A percentile compares a stretch with the other conserved stretches of the same genome.
Evolutionary conservation across 2,329 filamentous ascomycete genomes (phyloP).

Genomic region (Cladosporium sp.): DNA sequence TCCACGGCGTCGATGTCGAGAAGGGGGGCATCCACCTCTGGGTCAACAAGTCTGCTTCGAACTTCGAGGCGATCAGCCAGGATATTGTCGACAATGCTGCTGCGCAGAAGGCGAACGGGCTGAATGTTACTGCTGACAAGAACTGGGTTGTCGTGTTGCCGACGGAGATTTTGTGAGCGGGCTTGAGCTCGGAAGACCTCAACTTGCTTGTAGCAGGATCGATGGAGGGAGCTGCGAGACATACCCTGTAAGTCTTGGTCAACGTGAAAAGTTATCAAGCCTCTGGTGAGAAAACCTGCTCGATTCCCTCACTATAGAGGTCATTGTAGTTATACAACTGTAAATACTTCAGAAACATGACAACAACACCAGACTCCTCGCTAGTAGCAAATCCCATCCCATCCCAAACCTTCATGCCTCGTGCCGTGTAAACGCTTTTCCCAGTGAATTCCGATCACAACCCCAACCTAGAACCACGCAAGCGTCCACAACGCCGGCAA

Average conservation of each 20-base stretch:
- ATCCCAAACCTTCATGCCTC: neutral
- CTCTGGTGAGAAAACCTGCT: neutral
- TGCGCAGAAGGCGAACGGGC: constrained; percentile 39
- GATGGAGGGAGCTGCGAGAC: neutral
- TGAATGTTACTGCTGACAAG: constrained; percentile 46
- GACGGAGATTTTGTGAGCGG: constrained; percentile 34
- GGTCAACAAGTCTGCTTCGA: constrained; percentile 43
- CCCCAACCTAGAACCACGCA: constrained; percentile 74
- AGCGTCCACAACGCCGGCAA: constrained; percentile 91
- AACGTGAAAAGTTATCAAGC: neutral
- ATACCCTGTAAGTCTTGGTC: neutral
- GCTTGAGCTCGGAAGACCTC: neutral
- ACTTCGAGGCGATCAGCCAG: constrained; percentile 38
- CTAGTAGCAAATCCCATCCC: neutral
- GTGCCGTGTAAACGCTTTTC: neutral
- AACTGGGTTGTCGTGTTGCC: constrained; percentile 49
- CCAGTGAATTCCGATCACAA: neutral
- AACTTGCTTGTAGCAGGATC: neutral
- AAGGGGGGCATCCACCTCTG: constrained; percentile 47
- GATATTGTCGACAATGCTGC: constrained; percentile 42
- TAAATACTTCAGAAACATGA: constrained; percentile 1
- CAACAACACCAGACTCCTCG: constrained; percentile 15
- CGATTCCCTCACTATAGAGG: neutral
- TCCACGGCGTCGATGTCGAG: constrained; percentile 46
- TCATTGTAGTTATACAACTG: neutral